Evolutionary conservation across 345 rosid genomes (phyloP), one percentile per base, ranked within the genome.

Genomic region (Camelina laxa): DNA sequence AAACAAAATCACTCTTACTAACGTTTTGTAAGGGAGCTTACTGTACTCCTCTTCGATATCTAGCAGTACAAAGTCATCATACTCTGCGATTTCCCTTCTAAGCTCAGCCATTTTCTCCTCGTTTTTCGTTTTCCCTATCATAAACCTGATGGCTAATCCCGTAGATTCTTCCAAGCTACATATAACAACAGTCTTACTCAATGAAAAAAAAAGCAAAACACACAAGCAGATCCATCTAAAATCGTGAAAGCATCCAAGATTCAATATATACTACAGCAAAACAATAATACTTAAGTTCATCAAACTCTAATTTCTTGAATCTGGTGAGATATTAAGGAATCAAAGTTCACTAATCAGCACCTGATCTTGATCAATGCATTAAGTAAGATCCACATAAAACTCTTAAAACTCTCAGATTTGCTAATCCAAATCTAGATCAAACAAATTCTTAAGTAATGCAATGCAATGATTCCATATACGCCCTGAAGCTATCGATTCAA

Each of bases 21-120:
- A 92, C 97, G 96, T 92, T 90, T 92, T 92, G 85, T 88, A 84
- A 7, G 97, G 96, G 19, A 92, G 97, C 88, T 86, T 85, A 85
- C 96, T 92, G 70, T 92, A 89, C 88, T 92, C 89, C 88, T 92
- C 96, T 85, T 88, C 89, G 5, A 85, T 88, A 80, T 92, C 97
- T 65, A 92, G 75, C 49, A 88, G 72, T 80, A 92, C 55, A 80
- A 92, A 86, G 75, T 92, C 97, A 67, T 88, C 96, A 67, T 85
- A 91, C 70, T 83, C 84, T 19, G 80, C 86, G 74, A 91, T 80
- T 82, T 91, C 97, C 72, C 66, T 84, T 72, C 67, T 83, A 7
- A 91, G 85, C 80, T 81, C 86, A 31, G 67, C 73, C 89, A 84
- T 89, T 84, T 86, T 87, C 16, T 80, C 55, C 21, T 76, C 54